Percentiles rank a stretch among this genome's conserved stretches.
These are phyloP conservation scores for Yarrowia osloensis DNA, from an alignment of 805 yeast genomes.

Conservation along the genomic window DNA sequence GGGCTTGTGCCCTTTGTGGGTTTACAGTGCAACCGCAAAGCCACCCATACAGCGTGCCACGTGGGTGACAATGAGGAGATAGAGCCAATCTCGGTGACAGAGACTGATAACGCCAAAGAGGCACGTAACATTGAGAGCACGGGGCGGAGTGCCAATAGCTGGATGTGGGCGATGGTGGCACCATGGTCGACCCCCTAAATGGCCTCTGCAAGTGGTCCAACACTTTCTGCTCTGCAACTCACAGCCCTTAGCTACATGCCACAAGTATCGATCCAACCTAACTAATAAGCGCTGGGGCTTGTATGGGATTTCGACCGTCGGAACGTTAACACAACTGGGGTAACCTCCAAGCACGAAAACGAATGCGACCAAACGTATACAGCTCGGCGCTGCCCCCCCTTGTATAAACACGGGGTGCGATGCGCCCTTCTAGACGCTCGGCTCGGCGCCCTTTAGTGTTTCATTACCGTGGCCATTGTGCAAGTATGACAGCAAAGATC, in stretches of 20 bases:
- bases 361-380: not conserved
- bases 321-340: not conserved
- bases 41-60: conserved; percentile 10
- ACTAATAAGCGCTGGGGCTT: not conserved
- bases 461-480: not conserved
- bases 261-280: not conserved
- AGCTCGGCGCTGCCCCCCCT: not conserved
- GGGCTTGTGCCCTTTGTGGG: not conserved
- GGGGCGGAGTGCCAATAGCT: no score
- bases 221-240: not conserved
- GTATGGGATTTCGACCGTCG: not conserved
- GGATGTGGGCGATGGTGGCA: no score
- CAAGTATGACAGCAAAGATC: conserved; percentile 5
- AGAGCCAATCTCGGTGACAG: not conserved
- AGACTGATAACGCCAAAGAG: not conserved
- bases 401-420: not conserved
- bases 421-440: not conserved
- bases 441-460: not conserved
- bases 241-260: not conserved
- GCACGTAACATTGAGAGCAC: not conserved
- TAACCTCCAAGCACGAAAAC: not conserved
- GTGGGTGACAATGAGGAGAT: not conserved
- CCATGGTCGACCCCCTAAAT: no score
- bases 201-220: not conserved
- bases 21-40: conserved; percentile 3